Base-by-base conservation (phyloP, 2,329 filamentous ascomycete genomes). In the Neocucurbitaria cava region DNA sequence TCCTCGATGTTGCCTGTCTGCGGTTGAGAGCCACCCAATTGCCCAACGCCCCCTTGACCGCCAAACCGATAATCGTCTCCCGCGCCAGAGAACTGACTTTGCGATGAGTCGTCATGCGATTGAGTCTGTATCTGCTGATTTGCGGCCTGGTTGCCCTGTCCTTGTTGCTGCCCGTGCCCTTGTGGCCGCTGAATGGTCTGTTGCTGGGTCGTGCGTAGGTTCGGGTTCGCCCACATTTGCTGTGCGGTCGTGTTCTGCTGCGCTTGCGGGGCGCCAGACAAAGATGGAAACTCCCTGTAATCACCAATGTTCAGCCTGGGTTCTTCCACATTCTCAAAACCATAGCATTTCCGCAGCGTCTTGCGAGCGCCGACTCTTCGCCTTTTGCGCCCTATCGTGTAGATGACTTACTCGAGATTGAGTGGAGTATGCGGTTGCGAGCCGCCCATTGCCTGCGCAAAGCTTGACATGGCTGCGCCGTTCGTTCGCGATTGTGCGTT, bases 281-380 rank as follows among this genome's bases (percentile, higher is more conserved):
- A 75, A 10, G 83, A 85, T 42, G 85, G 85, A 52, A 88, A 88
- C 68, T 88, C 85, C 68, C 85, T 88, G 58, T 49, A 21, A 60
- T 66, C 43, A 50, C 21, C 39, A 55, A 68, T 35, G 35, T 54
- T 69, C 62, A 73, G 68, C 65, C 49, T 46, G 26, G 46, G 45
- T 47, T 59, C 60, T 49, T 50, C n/a, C 3, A 38, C 35, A 28
- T 38, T n/a, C 20, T 38, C 23, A 9, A 21, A 5, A 24, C 5
- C 23, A 18, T 31, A 18, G 10, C 20, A 46, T 10, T 6, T 15
- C 17, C 35, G 49, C 28, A 40, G 40, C 18, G 20, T 21, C 13
- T 23, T 40, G 11, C 36, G 15, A 20, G 33, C 21, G 3, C n/a
- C 30, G 33, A n/a, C 13, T 23, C 49, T 24, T 46, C 35, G 33